A percentile compares a stretch with the other conserved stretches of the same genome.
Evolutionary conservation across 2,329 filamentous ascomycete species (phyloP).

Genomic region (Fusarium lyarnte): DNA sequence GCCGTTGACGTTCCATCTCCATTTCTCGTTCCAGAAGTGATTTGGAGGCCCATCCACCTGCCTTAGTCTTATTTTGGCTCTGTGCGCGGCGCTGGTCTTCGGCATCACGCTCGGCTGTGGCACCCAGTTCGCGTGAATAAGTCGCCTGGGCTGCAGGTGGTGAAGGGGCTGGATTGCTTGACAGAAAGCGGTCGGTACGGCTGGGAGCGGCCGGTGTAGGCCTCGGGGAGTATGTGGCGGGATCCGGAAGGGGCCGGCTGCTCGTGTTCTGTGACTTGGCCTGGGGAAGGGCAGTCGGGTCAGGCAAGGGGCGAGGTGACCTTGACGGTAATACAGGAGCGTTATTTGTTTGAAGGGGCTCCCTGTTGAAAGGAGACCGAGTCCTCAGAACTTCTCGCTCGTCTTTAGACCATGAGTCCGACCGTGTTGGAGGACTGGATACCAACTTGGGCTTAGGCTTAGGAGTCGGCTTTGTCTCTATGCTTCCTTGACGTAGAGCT

Average conservation of each 20-base stretch:
- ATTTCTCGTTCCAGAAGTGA: conserved; percentile 82
- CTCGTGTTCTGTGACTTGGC: conserved; percentile 17
- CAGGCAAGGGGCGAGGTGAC: conserved; percentile 63
- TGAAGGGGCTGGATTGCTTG: conserved; percentile 62
- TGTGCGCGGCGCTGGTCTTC: conserved; percentile 69
- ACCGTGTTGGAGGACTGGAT: conserved; percentile 52
- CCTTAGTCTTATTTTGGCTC: conserved; percentile 69
- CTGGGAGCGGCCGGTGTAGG: conserved; percentile 45
- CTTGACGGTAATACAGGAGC: conserved; percentile 38
- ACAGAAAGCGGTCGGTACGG: conserved; percentile 68
- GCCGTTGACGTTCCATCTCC: conserved; percentile 80
- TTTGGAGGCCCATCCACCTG: conserved; percentile 71
- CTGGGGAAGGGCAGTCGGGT: conserved; percentile 50
- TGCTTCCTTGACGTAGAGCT: conserved; percentile 44
- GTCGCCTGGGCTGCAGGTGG: conserved; percentile 54
- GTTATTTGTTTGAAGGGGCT: conserved; percentile 42
- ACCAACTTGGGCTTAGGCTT: conserved; percentile 48
- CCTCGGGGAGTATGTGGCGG: conserved; percentile 29
- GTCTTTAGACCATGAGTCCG: conserved; percentile 71
- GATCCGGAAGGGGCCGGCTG: conserved; percentile 37
- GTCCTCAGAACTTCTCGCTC: conserved; percentile 72
- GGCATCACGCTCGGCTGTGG: conserved; percentile 68
- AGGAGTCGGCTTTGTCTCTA: conserved; percentile 35
- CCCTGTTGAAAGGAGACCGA: conserved; percentile 56
- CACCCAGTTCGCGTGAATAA: conserved; percentile 65